phyloP scores from a whole-genome alignment of 2,329 filamentous ascomycete genomes.

The Aureobasidium pullulans region DNA sequence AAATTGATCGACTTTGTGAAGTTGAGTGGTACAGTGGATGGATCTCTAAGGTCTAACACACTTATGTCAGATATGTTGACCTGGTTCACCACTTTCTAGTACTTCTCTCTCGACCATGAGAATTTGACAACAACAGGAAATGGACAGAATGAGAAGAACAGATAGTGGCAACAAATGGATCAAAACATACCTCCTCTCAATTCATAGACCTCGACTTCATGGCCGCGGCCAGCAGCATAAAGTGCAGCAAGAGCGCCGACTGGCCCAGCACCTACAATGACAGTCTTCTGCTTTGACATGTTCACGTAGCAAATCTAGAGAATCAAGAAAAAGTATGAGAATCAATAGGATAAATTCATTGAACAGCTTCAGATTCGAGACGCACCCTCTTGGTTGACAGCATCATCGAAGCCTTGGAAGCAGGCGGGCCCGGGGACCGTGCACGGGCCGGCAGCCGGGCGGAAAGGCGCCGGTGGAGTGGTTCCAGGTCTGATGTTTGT shows the following conservation, averaged over 20 bases:
- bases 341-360: neutral
- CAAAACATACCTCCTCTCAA: conserved; percentile 68
- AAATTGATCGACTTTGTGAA: conserved; percentile 99
- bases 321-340: neutral
- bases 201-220: conserved; percentile 91
- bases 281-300: conserved; percentile 53
- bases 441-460: conserved; percentile 1
- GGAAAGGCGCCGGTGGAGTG: neutral
- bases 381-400: neutral
- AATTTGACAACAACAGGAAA: neutral
- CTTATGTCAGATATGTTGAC: conserved; percentile 13
- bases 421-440: neutral
- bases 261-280: conserved; percentile 76
- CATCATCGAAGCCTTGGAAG: neutral
- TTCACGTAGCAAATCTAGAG: neutral
- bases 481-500: neutral
- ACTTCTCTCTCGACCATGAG: neutral
- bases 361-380: neutral
- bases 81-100: neutral
- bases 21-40: conserved; percentile 75
- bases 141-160: neutral
- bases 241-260: conserved; percentile 55
- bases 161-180: neutral
- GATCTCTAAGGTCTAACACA: conserved; percentile 71
- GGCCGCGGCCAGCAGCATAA: conserved; percentile 81